Evolutionary conservation across 192 early-diverging fungal species (phyloP), one percentile per base, ranked within the genome.

Genomic region (Spizellomyces punctatus): DNA sequence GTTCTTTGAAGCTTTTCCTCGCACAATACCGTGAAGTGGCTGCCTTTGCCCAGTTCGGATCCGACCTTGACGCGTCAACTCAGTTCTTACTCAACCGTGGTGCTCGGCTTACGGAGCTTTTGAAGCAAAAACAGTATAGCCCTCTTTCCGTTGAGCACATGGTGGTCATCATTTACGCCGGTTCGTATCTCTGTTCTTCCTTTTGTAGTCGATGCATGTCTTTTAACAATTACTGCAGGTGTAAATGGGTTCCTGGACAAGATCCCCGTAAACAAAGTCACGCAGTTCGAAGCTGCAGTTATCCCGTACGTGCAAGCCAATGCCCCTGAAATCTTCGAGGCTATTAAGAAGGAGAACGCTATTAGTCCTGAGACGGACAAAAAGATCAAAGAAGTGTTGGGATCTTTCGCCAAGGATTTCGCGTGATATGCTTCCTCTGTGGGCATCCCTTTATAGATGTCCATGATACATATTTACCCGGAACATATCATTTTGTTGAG

Each of bases 11-110:
- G 91, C 92, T 99, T 75, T 98, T 93, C 91, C 88, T 99, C 76
- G 98, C 98, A 72, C 96, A 98, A 85, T 96, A 98, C 91, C 96
- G 98, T 93, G 98, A 98, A 89, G 94, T 99, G 64, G 98, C 96
- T 72, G 98, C 98, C 59, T 98, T 99, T 79, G 95, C 98, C 76
- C 98, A 99, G 89, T 99, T 99, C 87, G 98, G 98, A 84, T 98
- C 96, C 67, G 98, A 99, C 89, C 89, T 99, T 72, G 98, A 99
- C 87, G 96, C 96, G 75, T 97, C 98, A 73, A 99, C 98, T 63
- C 98, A 98, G 87, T 98, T 96, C 92, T 84, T 95, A 87, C 85
- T 99, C 71, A 97, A 97, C 92, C 95, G 98, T 90, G 98, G 98
- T 90, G 95, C 96, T 74, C 96, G 98, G 85, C 87, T 99, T 56